Conservation (phyloP, 1,139 yeast genomes). For the Zygosaccharomyces pseudobailii region DNA sequence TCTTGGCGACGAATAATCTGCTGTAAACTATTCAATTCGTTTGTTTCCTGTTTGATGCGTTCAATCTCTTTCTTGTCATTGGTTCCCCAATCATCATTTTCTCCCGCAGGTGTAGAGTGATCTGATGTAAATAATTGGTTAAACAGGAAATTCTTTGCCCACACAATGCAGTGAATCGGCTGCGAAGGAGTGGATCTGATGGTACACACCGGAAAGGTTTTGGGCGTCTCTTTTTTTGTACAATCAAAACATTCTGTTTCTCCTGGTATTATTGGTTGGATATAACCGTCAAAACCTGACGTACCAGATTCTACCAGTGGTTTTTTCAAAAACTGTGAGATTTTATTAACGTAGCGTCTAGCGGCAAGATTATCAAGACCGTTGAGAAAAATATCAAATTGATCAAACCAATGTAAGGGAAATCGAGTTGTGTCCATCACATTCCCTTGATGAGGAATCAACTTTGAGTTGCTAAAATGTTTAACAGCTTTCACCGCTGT, state of each 20-base stretch:
- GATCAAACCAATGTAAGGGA: constrained; percentile 75
- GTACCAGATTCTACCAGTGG: constrained; percentile 94
- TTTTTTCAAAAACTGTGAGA: constrained; percentile 65
- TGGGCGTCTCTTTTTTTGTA: constrained; percentile 79
- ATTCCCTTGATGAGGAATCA: constrained; percentile 81
- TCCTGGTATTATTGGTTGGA: constrained; percentile 83
- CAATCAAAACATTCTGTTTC: constrained; percentile 92
- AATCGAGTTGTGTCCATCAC: constrained; percentile 73
- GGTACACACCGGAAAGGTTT: constrained; percentile 92
- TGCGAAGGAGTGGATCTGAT: constrained; percentile 94
- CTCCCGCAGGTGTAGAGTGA: constrained; percentile 38
- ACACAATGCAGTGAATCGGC: constrained; percentile 93
- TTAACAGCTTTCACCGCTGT: constrained; percentile 83
- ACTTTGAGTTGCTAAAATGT: constrained; percentile 62
- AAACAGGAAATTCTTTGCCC: constrained; percentile 93
- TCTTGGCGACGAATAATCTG: constrained; percentile 40
- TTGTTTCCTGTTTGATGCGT: constrained; percentile 65
- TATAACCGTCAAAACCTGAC: constrained; percentile 90
- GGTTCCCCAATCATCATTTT: constrained; percentile 48
- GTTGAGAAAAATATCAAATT: constrained; percentile 75
- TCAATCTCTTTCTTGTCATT: constrained; percentile 63
- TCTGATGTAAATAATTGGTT: constrained; percentile 63
- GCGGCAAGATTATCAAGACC: constrained; percentile 95
- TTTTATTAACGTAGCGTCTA: constrained; percentile 78
- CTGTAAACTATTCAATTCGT: constrained; percentile 67